Percentiles rank a stretch among this genome's conserved stretches.
Evolutionary conservation across 805 yeast genomes (phyloP).

Genomic region (Wickerhamiella parazyma): DNA sequence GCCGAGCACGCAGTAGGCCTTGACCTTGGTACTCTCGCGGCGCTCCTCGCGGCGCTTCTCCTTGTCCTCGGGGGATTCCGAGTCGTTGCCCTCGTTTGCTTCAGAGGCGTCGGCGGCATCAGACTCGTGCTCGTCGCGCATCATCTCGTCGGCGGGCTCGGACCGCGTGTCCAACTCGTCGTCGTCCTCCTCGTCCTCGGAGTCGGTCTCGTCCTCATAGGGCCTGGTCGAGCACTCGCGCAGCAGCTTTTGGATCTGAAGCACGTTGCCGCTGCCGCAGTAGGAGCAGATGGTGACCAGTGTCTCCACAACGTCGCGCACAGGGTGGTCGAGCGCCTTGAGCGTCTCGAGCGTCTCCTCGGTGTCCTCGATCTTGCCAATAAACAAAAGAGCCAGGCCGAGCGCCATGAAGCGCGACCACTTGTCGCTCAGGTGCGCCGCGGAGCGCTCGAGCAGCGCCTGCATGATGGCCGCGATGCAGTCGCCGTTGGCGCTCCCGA

Average conservation of each 20-base stretch:
- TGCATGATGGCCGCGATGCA: conserved; percentile 85
- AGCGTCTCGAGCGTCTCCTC: conserved; percentile 82
- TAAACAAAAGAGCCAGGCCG: conserved; percentile 79
- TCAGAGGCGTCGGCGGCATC: conserved; percentile 4
- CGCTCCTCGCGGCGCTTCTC: conserved; percentile 21
- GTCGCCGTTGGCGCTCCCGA: conserved; percentile 92
- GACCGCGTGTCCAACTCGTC: conserved; percentile 12
- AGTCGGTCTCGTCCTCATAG: conserved; percentile 47
- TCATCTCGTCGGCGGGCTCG: conserved; percentile 19
- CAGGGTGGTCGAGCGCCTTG: conserved; percentile 90
- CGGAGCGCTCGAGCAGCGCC: conserved; percentile 74
- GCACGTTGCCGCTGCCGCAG: conserved; percentile 95
- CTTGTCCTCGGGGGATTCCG: conserved; percentile 20
- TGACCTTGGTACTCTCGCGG: conserved; percentile 35
- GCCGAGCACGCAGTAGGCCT: conserved; percentile 88
- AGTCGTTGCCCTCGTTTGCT: conserved; percentile 3
- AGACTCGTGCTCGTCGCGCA: conserved; percentile 23
- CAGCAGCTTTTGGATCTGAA: conserved; percentile 80
- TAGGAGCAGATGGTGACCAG: conserved; percentile 85
- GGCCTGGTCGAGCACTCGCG: conserved; percentile 63
- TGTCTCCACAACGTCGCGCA: conserved; percentile 76
- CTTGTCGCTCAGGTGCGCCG: conserved; percentile 61
- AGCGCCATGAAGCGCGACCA: conserved; percentile 85
- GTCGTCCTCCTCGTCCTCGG: conserved; percentile 42
- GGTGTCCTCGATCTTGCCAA: conserved; percentile 90